Percentiles rank a stretch among this genome's conserved stretches.
Conservation (phyloP, 306 rosid genomes). For the Quercus variabilis region DNA sequence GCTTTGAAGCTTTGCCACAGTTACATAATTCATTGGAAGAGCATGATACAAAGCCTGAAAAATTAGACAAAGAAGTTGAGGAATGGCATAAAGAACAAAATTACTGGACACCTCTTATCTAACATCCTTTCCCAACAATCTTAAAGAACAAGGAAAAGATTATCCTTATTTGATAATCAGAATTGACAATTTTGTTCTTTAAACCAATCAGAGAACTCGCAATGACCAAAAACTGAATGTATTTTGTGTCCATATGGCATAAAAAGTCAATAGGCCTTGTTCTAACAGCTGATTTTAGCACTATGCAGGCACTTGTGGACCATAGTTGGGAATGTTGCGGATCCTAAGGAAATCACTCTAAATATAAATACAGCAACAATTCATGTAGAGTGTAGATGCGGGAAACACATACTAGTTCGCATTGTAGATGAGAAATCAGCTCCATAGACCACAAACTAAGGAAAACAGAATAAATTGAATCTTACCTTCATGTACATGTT, state of each 20-base stretch:
- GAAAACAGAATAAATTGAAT: constrained; percentile 10
- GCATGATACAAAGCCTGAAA: constrained; percentile 76
- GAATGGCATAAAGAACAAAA: neutral
- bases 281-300: neutral
- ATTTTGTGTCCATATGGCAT: neutral
- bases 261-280: neutral
- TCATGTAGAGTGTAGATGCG: neutral
- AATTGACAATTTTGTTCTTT: neutral
- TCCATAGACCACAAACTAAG: neutral
- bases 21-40: constrained; percentile 74
- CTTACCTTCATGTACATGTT: constrained; percentile 72
- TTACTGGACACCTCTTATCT: constrained; percentile 5
- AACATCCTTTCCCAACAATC: neutral
- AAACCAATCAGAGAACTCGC: constrained; percentile 10
- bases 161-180: neutral
- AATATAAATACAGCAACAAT: neutral
- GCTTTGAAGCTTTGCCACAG: constrained; percentile 66
- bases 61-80: constrained; percentile 8
- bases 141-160: neutral
- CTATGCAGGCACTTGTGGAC: neutral
- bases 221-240: neutral
- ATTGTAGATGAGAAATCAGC: neutral
- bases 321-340: neutral
- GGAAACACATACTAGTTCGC: neutral
- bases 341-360: neutral